Base-by-base conservation (phyloP, 129 eudicot species). In the Rutidosis leptorrhynchoides region DNA sequence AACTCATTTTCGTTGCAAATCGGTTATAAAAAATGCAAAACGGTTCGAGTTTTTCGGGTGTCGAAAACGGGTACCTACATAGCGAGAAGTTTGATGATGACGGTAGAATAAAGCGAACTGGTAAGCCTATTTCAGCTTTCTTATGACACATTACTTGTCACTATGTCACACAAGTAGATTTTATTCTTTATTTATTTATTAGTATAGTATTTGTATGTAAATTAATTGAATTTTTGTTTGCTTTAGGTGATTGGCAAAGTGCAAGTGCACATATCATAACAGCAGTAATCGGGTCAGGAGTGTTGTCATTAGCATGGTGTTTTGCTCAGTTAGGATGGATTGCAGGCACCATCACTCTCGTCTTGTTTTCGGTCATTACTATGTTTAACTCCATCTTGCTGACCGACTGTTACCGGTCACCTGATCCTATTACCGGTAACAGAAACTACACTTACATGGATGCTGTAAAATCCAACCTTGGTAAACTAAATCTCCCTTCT, bases 311-410 rank as follows among this genome's bases (percentile, higher is more conserved):
- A 37, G 81, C 94, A 2, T 86, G 94, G 94, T 82, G 76, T 54
- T 67, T 76, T 7, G 87, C 95, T 7, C 86, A 83, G 57, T 69
- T 87, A 68, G 87, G 95, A 4, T 81, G 89, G 95, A 59, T 83
- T 1, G 75, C 83, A 0, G 90, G 95, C 22, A 72, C 81, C 15
- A 23, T 74, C 9, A 57, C 80, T 11, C 75, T 87, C n/a, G 0
- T 76, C 12, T 48, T 74, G 3, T 81, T 87, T 59, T 67, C 84
- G 0, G 24, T 25, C 15, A 45, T 86, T 35, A 81, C 82, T 9
- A 76, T 73, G 64, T 83, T 66, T 49, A 57, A 81, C 65, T 75
- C 90, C 5, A 16, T 60, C 16, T 78, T 87, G 7, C 70, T 83
- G 6, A 80, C 85, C 3, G 84, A 83, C 46, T 81, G 89, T 64